Evolutionary conservation across 345 rosid species (phyloP).

Genomic region (Populus alba): DNA sequence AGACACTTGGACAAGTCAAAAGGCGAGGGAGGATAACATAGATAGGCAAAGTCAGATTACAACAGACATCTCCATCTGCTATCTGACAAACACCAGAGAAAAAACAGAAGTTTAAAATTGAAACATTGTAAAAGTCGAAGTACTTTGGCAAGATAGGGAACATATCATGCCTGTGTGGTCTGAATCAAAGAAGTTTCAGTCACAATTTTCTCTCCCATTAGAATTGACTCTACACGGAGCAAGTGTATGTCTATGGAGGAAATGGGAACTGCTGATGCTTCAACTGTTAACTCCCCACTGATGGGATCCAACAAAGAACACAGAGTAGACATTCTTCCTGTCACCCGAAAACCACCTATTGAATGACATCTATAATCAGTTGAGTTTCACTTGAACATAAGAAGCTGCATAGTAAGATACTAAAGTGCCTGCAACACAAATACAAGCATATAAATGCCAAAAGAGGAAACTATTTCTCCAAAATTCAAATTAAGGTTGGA

Average conservation of each 20-base stretch:
- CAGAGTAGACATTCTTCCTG: slow-evolving; percentile 68
- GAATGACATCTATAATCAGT: slow-evolving; percentile 20
- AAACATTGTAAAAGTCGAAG: background rate
- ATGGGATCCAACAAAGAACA: slow-evolving; percentile 73
- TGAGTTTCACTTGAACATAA: slow-evolving; percentile 4
- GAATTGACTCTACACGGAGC: slow-evolving; percentile 67
- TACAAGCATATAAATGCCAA: slow-evolving; percentile 4
- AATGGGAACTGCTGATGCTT: slow-evolving; percentile 72
- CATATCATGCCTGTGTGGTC: slow-evolving; percentile 64
- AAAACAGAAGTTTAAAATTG: background rate
- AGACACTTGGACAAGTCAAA: slow-evolving; percentile 75
- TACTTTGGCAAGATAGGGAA: slow-evolving; percentile 1
- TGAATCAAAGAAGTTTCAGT: slow-evolving; percentile 88
- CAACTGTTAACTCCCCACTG: slow-evolving; percentile 75
- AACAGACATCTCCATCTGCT: slow-evolving; percentile 91
- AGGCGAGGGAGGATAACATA: slow-evolving; percentile 82
- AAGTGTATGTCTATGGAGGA: slow-evolving; percentile 73
- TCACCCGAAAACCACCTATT: slow-evolving; percentile 82
- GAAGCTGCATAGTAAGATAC: background rate
- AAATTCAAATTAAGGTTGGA: background rate
- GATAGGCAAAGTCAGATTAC: slow-evolving; percentile 62
- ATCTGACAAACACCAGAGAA: slow-evolving; percentile 41
- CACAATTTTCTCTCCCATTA: slow-evolving; percentile 72
- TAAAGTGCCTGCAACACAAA: background rate
- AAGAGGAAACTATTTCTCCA: slow-evolving; percentile 1